A percentile compares a stretch with the other conserved stretches of the same genome.
These are phyloP conservation scores for Martiniozyma asiatica DNA, from an alignment of 1,139 yeast genomes.

Conservation along the genomic window DNA sequence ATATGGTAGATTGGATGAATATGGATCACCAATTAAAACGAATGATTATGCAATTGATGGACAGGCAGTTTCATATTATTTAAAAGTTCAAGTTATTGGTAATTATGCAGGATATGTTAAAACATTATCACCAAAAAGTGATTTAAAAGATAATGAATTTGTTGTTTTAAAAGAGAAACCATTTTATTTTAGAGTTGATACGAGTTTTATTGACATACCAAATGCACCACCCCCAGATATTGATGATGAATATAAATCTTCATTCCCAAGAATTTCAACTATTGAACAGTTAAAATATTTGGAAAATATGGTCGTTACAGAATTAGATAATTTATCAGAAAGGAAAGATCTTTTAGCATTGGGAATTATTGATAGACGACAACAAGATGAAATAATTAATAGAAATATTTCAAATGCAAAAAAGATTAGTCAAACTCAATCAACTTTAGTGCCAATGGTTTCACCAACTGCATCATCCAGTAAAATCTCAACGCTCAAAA, in stretches of 20 bases:
- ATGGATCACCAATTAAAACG: constrained; percentile 25
- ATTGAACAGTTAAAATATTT: constrained; percentile 11
- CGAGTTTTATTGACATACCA: too few relatives aligned
- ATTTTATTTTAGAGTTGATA: constrained; percentile 15
- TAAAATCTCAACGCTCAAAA: too few relatives aligned
- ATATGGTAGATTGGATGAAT: constrained; percentile 27
- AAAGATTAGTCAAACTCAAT: constrained; percentile 2
- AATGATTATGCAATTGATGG: constrained; percentile 20
- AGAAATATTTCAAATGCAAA: constrained; percentile 6
- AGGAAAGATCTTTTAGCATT: constrained; percentile 8
- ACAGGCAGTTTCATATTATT: constrained; percentile 18
- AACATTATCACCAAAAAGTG: constrained; percentile 3
- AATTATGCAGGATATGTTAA: constrained; percentile 1
- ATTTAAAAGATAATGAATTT: constrained; percentile 14
- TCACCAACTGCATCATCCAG: too few relatives aligned
- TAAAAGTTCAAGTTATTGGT: constrained; percentile 20
- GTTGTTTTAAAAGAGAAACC: constrained; percentile 13
- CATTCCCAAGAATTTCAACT: constrained; percentile 7
- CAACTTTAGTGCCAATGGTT: background rate
- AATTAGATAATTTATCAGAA: constrained; percentile 10
- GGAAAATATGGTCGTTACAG: constrained; percentile 10
- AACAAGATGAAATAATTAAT: constrained; percentile 11
- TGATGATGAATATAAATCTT: too few relatives aligned
- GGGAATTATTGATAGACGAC: constrained; percentile 12
- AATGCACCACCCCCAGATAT: too few relatives aligned